These are phyloP conservation scores for Leishmania lainsoni DNA, from an alignment of 208 protist genomes.

Conservation along the genomic window DNA sequence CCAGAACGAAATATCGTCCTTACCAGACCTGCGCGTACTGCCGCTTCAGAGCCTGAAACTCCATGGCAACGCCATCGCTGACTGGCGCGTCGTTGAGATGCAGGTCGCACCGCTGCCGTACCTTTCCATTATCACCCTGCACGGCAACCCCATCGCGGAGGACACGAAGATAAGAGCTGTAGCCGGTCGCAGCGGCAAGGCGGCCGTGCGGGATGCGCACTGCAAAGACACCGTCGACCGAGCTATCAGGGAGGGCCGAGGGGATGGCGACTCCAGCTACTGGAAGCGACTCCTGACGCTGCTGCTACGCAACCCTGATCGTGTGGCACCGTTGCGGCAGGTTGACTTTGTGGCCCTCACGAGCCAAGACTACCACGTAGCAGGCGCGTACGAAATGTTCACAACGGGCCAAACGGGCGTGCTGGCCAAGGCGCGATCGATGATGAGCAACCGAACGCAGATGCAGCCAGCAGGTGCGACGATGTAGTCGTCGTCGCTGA, in stretches of 20 bases:
- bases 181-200: not conserved
- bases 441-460: constrained; percentile 18
- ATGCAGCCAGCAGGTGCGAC: not conserved
- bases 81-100: constrained; percentile 72
- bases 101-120: constrained; percentile 68
- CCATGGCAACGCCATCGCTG: constrained; percentile 77
- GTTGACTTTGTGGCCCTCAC: constrained; percentile 86
- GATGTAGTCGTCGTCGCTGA: not conserved
- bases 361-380: constrained; percentile 75
- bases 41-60: constrained; percentile 74
- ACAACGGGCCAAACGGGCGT: constrained; percentile 47
- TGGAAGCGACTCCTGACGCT: constrained; percentile 55
- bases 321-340: constrained; percentile 57
- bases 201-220: not conserved
- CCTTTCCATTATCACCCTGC: constrained; percentile 61
- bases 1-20: constrained; percentile 56
- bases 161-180: constrained; percentile 9
- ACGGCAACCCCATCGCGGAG: constrained; percentile 87
- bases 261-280: constrained; percentile 46
- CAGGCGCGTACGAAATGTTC: constrained; percentile 70
- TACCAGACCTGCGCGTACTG: constrained; percentile 70
- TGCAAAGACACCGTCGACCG: not conserved
- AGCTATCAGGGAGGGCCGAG: not conserved
- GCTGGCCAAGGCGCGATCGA: constrained; percentile 40
- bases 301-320: constrained; percentile 54